Evolutionary conservation across 768 basidiomycete genomes (phyloP), one percentile per base, ranked within the genome.

Genomic region (Boletus bicolor): DNA sequence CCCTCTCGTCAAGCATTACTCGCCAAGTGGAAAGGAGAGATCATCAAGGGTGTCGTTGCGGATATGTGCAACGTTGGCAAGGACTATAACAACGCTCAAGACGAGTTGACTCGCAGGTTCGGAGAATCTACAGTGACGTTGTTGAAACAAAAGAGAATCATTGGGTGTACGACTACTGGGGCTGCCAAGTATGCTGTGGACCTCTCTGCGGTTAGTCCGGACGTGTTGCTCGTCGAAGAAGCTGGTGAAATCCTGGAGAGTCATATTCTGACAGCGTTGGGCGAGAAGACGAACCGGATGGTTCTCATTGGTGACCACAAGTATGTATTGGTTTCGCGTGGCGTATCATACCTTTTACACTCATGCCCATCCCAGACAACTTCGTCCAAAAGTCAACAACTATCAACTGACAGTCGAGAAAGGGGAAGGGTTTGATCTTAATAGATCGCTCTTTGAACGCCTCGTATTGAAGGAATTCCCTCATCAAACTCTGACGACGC

Each of bases 281-380:
- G 79, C 0, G 54, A 57, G 9, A 58, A 72, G 1, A 81, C 79
- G 1, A 68, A 74, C 6, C 84, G 87, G 32, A 65, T 88, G 51
- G 81, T 88, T 54, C 73, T 89, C 17, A 89, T 89, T 26, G 87
- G 87, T 0, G 87, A 89, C 60, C 87, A 89, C 66, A 82, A 88
- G 86, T 88, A 69, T 8, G 63, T 51, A 4, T 11, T 48, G 3
- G 6, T 35, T 48, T 39, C 7, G 2, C 10, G 7, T 11, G 32
- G 9, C 10, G 10, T 11, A 15, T 30, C 44, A 4, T 48, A 11
- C 9, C 32, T n/a, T 34, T 0, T 17, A 8, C 17, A 37, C 49
- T 54, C 47, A 59, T 8, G 8, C 35, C 28, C 51, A 19, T 39
- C 36, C 5, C 38, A 88, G 86, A 68, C 87, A 89, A 69, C 73